These are phyloP conservation scores for Nakazawaea molendinolei DNA, from an alignment of 805 yeast species.

Conservation along the genomic window DNA sequence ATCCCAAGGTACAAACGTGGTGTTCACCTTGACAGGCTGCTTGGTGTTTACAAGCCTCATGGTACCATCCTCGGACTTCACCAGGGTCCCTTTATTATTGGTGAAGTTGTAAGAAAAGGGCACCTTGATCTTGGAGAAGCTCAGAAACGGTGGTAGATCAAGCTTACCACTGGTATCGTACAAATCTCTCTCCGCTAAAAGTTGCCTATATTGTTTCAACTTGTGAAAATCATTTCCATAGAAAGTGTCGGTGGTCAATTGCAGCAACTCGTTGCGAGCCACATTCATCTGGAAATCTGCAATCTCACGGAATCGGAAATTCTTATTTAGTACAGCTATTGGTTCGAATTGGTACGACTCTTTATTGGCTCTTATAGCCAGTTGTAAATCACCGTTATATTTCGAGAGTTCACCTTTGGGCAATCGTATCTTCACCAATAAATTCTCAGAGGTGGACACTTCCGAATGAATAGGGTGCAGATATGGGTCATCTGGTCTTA, in stretches of 20 bases:
- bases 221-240: slow-evolving; percentile 17
- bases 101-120: slow-evolving; percentile 77
- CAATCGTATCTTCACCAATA: slow-evolving; percentile 50
- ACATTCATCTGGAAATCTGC: slow-evolving; percentile 80
- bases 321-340: slow-evolving; percentile 58
- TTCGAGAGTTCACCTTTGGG: slow-evolving; percentile 46
- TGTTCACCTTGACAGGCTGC: slow-evolving; percentile 44
- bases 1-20: slow-evolving; percentile 40
- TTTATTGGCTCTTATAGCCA: slow-evolving; percentile 33
- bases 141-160: slow-evolving; percentile 80
- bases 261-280: slow-evolving; percentile 36
- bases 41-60: slow-evolving; percentile 39
- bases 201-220: slow-evolving; percentile 23
- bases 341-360: slow-evolving; percentile 44
- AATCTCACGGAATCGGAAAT: slow-evolving; percentile 74
- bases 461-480: slow-evolving; percentile 61
- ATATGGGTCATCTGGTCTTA: slow-evolving; percentile 28
- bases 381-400: slow-evolving; percentile 35
- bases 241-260: slow-evolving; percentile 19
- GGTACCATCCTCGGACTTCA: slow-evolving; percentile 49
- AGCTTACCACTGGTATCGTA: slow-evolving; percentile 30
- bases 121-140: slow-evolving; percentile 66
- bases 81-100: slow-evolving; percentile 53
- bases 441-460: slow-evolving; percentile 45
- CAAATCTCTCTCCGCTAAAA: slow-evolving; percentile 23